phyloP scores from a whole-genome alignment of 805 yeast species.

The Millerago galiae region DNA sequence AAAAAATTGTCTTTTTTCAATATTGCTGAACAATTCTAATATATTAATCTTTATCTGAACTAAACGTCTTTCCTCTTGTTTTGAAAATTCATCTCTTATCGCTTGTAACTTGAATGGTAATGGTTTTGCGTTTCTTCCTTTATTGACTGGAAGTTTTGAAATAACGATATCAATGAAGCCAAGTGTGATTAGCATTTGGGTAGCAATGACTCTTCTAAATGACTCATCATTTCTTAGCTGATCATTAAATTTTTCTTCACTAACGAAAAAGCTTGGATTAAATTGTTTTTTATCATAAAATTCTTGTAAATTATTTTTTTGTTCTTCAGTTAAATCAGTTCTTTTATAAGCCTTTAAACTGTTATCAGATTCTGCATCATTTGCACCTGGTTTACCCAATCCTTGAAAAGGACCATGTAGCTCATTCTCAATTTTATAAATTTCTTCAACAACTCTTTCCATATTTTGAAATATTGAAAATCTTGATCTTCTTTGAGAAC shows the following conservation, averaged over 20 bases:
- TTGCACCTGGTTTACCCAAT: not conserved
- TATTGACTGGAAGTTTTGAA: not conserved
- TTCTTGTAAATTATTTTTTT: constrained; percentile 8
- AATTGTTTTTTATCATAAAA: constrained; percentile 12
- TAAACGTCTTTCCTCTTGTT: not conserved
- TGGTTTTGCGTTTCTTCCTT: not conserved
- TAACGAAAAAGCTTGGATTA: constrained; percentile 14
- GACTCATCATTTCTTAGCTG: constrained; percentile 13
- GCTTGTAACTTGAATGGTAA: not conserved
- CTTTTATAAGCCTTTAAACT: constrained; percentile 5
- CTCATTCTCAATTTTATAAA: constrained; percentile 2
- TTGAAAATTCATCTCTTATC: not conserved
- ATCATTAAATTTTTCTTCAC: constrained; percentile 10
- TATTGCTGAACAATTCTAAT: not conserved
- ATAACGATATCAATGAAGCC: constrained; percentile 2
- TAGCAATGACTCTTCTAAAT: constrained; percentile 13
- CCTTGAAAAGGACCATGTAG: not conserved
- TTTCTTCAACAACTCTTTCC: not conserved
- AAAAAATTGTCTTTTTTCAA: constrained; percentile 6
- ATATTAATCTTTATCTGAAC: constrained; percentile 4
- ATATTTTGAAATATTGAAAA: not conserved
- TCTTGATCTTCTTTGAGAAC: not conserved
- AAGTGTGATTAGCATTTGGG: constrained; percentile 3
- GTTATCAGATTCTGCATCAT: constrained; percentile 3
- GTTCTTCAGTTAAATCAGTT: constrained; percentile 5